Conservation (phyloP, 2,329 filamentous ascomycete species). For the Penicillium sp. region DNA sequence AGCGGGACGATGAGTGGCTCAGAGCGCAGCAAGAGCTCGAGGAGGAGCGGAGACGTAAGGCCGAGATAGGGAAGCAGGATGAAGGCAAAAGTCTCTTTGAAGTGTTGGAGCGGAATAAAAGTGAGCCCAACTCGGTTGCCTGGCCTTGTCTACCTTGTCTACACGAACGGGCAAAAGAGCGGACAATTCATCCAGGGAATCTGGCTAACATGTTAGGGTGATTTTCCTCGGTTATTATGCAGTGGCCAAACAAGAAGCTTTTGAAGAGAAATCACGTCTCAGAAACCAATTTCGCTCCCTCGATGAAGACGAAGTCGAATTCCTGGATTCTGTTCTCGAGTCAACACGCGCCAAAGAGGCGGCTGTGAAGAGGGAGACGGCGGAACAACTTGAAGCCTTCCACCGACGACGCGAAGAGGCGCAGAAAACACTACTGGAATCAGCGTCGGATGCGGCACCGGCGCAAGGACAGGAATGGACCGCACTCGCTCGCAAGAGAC, state of each 20-base stretch:
- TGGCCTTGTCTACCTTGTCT: not conserved
- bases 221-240: slow-evolving; percentile 14
- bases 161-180: not conserved
- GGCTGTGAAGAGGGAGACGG: slow-evolving; percentile 50
- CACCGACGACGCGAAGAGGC: slow-evolving; percentile 52
- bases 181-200: not conserved
- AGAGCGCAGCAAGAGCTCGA: slow-evolving; percentile 40
- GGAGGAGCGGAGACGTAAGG: slow-evolving; percentile 39
- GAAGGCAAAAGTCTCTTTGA: slow-evolving; percentile 44
- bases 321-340: slow-evolving; percentile 50
- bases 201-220: slow-evolving; percentile 37
- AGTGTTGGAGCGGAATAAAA: slow-evolving; percentile 44
- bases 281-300: slow-evolving; percentile 46
- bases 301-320: slow-evolving; percentile 46
- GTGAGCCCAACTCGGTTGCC: slow-evolving; percentile 28
- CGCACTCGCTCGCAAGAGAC: slow-evolving; percentile 44
- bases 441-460: slow-evolving; percentile 26
- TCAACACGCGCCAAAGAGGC: slow-evolving; percentile 50
- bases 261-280: slow-evolving; percentile 43
- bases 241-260: slow-evolving; percentile 46
- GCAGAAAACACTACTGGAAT: slow-evolving; percentile 43
- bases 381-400: slow-evolving; percentile 52
- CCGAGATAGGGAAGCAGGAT: slow-evolving; percentile 46
- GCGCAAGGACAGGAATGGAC: slow-evolving; percentile 43
- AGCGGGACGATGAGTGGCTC: slow-evolving; percentile 39